phyloP scores from a whole-genome alignment of 2,329 filamentous ascomycete genomes.

The Chaetomiaceae sp. region DNA sequence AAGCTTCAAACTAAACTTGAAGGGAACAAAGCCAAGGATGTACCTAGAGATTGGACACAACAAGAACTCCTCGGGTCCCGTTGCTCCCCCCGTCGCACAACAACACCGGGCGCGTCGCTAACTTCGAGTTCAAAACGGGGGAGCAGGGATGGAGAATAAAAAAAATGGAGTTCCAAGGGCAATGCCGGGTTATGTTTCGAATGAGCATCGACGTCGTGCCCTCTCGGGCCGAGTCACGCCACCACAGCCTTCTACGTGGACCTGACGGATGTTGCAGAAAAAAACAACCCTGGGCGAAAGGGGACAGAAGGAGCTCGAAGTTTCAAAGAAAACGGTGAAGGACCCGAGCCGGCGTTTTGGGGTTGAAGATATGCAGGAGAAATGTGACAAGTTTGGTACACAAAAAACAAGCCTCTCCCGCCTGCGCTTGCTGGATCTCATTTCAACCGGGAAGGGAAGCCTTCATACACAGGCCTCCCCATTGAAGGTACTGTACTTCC shows the following conservation, averaged over 20 bases:
- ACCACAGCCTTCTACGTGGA: too few species aligned
- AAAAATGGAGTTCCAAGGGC: neutral
- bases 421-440: neutral
- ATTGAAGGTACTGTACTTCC: too few species aligned
- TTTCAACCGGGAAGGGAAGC: conserved; percentile 1
- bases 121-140: too few species aligned
- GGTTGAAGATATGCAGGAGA: neutral
- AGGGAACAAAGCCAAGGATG: too few species aligned
- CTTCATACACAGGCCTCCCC: neutral
- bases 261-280: neutral
- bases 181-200: neutral
- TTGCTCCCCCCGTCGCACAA: too few species aligned
- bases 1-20: too few species aligned
- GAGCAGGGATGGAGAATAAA: neutral
- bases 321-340: neutral
- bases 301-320: too few species aligned
- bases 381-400: neutral
- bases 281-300: too few species aligned
- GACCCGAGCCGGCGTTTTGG: neutral
- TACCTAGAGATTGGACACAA: too few species aligned
- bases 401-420: neutral
- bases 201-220: neutral
- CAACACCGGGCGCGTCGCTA: too few species aligned
- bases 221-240: neutral
- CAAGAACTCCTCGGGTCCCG: too few species aligned